Evolutionary conservation across 2,329 filamentous ascomycete species (phyloP), one percentile per base, ranked within the genome.

Genomic region (Exserohilum rostratum): DNA sequence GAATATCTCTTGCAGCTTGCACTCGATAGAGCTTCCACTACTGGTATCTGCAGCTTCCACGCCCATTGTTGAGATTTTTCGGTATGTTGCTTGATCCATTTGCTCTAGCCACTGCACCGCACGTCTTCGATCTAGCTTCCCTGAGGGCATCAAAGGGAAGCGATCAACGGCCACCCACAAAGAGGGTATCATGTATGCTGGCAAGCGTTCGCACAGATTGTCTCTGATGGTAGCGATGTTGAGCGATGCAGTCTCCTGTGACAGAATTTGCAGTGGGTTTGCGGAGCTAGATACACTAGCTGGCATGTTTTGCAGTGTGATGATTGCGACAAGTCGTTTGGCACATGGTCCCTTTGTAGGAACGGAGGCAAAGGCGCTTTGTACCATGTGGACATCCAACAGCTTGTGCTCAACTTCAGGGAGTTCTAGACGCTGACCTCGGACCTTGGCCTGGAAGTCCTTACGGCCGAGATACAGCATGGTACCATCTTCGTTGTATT

Each of bases 391-490:
- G 29, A 73, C 69, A 15, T 66, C 58, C 35, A 69, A 64, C 37
- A 78, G 75, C 48, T 79, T 76, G 53, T 78, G 73, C 61, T 80
- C 78, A 22, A 80, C 76, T 53, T 80, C 78, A 13, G 73, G 76
- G 2, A 80, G 60, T 51, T 80, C 78, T 25, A 80, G 70, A 1
- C 78, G 71, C 47, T 78, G 75, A 3, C 78, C 78, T 11, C 77
- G 76, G 27, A 80, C 71, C 46, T 74, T 74, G 10, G 70, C 69
- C 43, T 74, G 68, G n/a, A 54, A 58, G 50, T 73, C 70, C 29
- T 71, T 73, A 15, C 70, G 65, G 17, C 70, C 68, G 22, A 72
- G 61, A 51, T 71, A 73, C 42, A 68, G 43, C 51, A 75, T 61
- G 11, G 65, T 69, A 11, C 71, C 74, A 51, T 77, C 71, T 6